phyloP scores from a whole-genome alignment of 371 early-diverging fungal species.

The Mortierella sp. region DNA sequence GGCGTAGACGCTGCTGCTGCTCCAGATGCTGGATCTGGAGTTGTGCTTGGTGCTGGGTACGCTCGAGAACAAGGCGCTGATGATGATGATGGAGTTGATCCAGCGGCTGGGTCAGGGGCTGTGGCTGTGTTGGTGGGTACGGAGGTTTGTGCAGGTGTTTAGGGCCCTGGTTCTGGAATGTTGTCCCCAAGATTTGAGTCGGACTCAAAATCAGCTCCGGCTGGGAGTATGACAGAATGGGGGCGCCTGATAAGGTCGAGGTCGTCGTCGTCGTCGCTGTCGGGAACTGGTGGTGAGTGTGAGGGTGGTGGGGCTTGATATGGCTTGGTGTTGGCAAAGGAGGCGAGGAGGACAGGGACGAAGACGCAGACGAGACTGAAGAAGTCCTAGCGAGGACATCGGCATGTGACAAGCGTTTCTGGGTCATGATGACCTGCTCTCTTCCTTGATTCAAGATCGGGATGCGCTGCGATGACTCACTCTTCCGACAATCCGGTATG shows the following conservation, averaged over 20 bases:
- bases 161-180: not conserved
- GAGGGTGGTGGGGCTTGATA: not conserved
- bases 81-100: slow-evolving; percentile 3
- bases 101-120: slow-evolving; percentile 2
- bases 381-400: not conserved
- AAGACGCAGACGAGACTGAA: not conserved
- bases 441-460: not conserved
- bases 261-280: slow-evolving; percentile 7
- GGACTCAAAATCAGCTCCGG: not conserved
- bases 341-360: not conserved
- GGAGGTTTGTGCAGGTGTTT: not conserved
- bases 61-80: too few relatives aligned
- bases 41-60: slow-evolving; percentile 23
- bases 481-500: too few relatives aligned
- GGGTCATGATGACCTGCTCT: not conserved
- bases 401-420: not conserved
- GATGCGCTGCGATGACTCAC: too few relatives aligned
- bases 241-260: not conserved
- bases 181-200: too few relatives aligned
- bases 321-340: not conserved
- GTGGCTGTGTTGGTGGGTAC: slow-evolving; percentile 1
- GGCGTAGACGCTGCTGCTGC: slow-evolving; percentile 18
- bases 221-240: too few relatives aligned
- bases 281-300: not conserved
- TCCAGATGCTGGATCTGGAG: slow-evolving; percentile 30